Conservation (phyloP, 2,329 filamentous ascomycete genomes). For the Zymoseptoria passerinii region DNA sequence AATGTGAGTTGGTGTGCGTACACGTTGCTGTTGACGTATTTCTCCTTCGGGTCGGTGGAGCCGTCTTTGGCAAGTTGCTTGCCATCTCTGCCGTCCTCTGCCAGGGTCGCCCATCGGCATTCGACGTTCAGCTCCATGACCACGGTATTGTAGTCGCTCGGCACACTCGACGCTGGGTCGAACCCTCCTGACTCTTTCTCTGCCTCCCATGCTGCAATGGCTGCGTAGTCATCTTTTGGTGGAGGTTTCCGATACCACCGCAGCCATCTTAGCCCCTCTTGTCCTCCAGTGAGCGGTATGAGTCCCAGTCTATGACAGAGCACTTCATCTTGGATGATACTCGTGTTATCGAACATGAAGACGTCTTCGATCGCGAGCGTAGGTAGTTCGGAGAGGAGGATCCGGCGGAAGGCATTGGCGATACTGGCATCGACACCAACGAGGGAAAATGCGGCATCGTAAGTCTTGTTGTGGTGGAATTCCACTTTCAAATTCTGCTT, state of each 20-base stretch:
- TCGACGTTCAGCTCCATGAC: slow-evolving; percentile 67
- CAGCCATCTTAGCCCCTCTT: slow-evolving; percentile 71
- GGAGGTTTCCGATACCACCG: slow-evolving; percentile 70
- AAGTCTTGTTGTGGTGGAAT: slow-evolving; percentile 74
- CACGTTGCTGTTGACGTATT: slow-evolving; percentile 73
- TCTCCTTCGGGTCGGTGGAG: slow-evolving; percentile 72
- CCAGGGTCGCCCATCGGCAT: slow-evolving; percentile 63
- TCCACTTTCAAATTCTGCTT: slow-evolving; percentile 61
- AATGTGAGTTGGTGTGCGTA: slow-evolving; percentile 56
- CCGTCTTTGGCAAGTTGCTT: slow-evolving; percentile 50
- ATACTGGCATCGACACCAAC: slow-evolving; percentile 86
- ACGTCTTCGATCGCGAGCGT: slow-evolving; percentile 90
- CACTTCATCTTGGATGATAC: slow-evolving; percentile 95
- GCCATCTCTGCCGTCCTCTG: slow-evolving; percentile 37
- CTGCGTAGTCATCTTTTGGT: slow-evolving; percentile 47
- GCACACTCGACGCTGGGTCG: slow-evolving; percentile 37
- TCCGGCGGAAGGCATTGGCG: slow-evolving; percentile 94
- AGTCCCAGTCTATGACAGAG: slow-evolving; percentile 83
- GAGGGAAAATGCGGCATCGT: slow-evolving; percentile 80
- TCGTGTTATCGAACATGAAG: slow-evolving; percentile 93
- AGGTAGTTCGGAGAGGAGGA: slow-evolving; percentile 87
- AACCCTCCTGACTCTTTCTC: slow-evolving; percentile 36
- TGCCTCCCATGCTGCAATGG: slow-evolving; percentile 31
- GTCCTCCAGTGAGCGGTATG: slow-evolving; percentile 75
- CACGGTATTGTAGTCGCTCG: slow-evolving; percentile 77